Base-by-base conservation (phyloP, 331 rosid genomes). In the Malus hybrid region DNA sequence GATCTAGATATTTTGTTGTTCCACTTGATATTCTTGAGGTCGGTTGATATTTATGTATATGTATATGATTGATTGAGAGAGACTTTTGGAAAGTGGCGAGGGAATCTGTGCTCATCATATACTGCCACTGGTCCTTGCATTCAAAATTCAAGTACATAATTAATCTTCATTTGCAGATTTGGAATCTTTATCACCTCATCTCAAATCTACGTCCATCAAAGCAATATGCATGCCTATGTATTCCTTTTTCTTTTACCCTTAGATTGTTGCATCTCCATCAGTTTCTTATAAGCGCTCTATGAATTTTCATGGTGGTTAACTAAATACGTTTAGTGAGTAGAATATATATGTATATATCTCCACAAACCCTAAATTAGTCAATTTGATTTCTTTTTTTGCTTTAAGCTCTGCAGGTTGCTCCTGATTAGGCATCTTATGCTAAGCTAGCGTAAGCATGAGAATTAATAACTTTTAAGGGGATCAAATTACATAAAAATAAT, bases 101-200 rank as follows among this genome's bases (percentile, higher is more conserved):
- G 44, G 87, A 76, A 82, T 83, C 75, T 83, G 73, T 70, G 50
- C 59, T 24, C 24, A 24, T 50, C 34, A 13, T 28, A 20, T 72
- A 72, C 52, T 60, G 67, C 29, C 33, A 76, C 74, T 79, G 85
- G 85, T 57, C 85, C 78, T 68, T 59, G 65, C 48, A 34, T 36
- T 71, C n/a, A 27, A 6, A 57, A 70, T 57, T 56, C 22, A 33
- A n/a, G 7, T n/a, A 72, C 33, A 74, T 67, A 66, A 76, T 74
- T 55, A 50, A 68, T 34, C 56, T 34, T 39, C 11, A 39, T 57
- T 57, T 72, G 74, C 64, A 9, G 61, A 15, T 5, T 27, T 60
- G 69, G 86, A 81, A 86, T 79, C 69, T 65, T 80, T 68, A 71
- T 83, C 77, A 77, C 80, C 74, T 79, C 48, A 71, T 83, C 83